A percentile compares a stretch with the other conserved stretches of the same genome.
Conservation (phyloP, 1,284 basidiomycete species). For the Golubevia pallescens region DNA sequence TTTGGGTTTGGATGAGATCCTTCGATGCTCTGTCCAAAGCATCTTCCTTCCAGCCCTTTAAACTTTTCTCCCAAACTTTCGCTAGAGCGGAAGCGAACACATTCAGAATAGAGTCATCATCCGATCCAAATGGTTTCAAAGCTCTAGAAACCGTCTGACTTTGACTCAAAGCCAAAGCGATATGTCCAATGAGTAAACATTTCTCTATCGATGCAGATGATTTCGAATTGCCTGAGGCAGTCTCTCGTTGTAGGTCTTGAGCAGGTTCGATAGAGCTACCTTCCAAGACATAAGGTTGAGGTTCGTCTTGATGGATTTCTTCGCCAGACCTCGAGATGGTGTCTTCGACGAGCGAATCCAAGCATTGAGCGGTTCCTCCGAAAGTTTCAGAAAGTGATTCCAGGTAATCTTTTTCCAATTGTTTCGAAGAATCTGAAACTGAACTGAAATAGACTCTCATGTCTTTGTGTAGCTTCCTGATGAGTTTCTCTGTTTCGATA, state of each 20-base stretch:
- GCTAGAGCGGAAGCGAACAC: too few relatives aligned
- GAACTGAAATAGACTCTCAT: background rate
- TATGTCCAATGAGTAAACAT: background rate
- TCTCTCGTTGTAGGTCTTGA: background rate
- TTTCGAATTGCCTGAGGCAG: background rate
- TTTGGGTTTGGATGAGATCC: too few relatives aligned
- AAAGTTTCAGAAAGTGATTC: background rate
- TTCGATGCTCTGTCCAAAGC: too few relatives aligned
- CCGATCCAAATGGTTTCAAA: too few relatives aligned
- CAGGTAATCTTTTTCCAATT: background rate
- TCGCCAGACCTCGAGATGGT: background rate
- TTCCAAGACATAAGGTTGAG: background rate
- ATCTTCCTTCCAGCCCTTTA: too few relatives aligned
- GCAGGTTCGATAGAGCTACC: background rate
- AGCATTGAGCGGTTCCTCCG: background rate
- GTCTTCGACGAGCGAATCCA: background rate
- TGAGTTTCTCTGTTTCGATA: background rate
- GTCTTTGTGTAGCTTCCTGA: background rate
- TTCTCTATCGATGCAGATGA: background rate
- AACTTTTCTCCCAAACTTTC: too few relatives aligned
- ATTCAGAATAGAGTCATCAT: too few relatives aligned
- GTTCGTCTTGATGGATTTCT: background rate
- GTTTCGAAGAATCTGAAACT: background rate
- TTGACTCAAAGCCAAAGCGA: too few relatives aligned
- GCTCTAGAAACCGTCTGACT: too few relatives aligned